These are phyloP conservation scores for Microascus cirrosus DNA, from an alignment of 2,329 filamentous ascomycete species.

Conservation along the genomic window DNA sequence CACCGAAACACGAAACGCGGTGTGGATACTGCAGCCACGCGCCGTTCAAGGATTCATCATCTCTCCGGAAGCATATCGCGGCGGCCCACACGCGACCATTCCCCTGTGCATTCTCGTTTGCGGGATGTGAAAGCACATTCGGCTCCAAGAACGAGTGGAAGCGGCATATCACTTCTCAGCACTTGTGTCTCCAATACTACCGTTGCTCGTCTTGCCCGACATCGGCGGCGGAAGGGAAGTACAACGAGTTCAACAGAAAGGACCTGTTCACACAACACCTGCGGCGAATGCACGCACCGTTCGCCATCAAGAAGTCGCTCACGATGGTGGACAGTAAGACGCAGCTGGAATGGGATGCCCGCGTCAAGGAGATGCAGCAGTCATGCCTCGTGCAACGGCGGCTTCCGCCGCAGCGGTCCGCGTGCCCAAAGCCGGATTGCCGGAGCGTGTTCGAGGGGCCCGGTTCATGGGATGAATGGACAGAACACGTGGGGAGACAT, in stretches of 20 bases:
- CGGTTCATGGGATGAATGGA: constrained; percentile 78
- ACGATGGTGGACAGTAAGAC: constrained; percentile 47
- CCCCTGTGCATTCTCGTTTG: constrained; percentile 74
- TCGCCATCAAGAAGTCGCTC: constrained; percentile 47
- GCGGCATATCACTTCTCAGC: constrained; percentile 81
- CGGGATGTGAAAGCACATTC: constrained; percentile 75
- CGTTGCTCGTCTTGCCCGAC: constrained; percentile 51
- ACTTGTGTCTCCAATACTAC: constrained; percentile 61
- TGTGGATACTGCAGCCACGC: constrained; percentile 52
- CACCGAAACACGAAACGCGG: constrained; percentile 46
- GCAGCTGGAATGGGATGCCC: constrained; percentile 51
- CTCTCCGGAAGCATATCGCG: constrained; percentile 54
- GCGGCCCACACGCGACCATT: constrained; percentile 65
- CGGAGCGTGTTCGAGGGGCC: constrained; percentile 57
- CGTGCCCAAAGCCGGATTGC: constrained; percentile 64
- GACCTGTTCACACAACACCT: constrained; percentile 93
- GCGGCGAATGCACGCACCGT: constrained; percentile 80
- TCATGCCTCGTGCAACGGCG: constrained; percentile 64
- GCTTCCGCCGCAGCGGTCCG: constrained; percentile 57
- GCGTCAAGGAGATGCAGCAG: constrained; percentile 59
- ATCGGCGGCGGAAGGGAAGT: constrained; percentile 41
- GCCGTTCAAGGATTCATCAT: constrained; percentile 57
- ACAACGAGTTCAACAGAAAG: constrained; percentile 79
- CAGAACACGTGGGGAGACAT: constrained; percentile 84
- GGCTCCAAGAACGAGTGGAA: constrained; percentile 98